Evolutionary conservation across 2,329 filamentous ascomycete species (phyloP), one percentile per base, ranked within the genome.

Genomic region (Fusarium bulbicola): DNA sequence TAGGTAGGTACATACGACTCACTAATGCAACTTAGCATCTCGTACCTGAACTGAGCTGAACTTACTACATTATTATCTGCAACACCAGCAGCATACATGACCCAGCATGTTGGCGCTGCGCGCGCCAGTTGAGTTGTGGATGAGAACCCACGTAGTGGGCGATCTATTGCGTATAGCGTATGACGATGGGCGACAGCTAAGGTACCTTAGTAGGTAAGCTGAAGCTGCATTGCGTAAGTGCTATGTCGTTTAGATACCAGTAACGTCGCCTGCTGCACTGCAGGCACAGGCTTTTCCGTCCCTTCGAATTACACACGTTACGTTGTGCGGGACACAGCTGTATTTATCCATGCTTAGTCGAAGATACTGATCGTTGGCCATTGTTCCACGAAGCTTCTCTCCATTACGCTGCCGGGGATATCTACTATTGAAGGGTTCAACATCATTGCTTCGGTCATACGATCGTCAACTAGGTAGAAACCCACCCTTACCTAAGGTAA

Each of bases 211-310:
- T 24, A 30, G 32, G 14, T 42, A 30, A 30, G 10, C 40, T 32
- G 30, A 26, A 72, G 46, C 60, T 67, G 52, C 45, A 65, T 76
- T 76, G 74, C 66, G 68, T 73, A 76, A 76, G 70, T 72, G 59
- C 56, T 28, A 46, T 72, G 42, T n/a, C 53, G 26, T 62, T 65
- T 28, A 62, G 53, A 53, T 57, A 66, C 47, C 45, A 59, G 24
- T 45, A 58, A 56, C 46, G 26, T 30, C 40, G 43, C 11, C 37
- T 40, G 28, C 36, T 34, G 28, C 40, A 49, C n/a, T 47, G 26
- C 21, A 30, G 28, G 30, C 49, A 34, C 30, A 36, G 32, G 32
- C 32, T 16, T 39, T 47, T 47, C 26, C 14, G 26, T 47, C 13
- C 26, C 14, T 47, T 47, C 26, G 20, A 47, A n/a, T 28, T 47